Conservation (phyloP, 306 rosid species). For the Inga leiocalycina region DNA sequence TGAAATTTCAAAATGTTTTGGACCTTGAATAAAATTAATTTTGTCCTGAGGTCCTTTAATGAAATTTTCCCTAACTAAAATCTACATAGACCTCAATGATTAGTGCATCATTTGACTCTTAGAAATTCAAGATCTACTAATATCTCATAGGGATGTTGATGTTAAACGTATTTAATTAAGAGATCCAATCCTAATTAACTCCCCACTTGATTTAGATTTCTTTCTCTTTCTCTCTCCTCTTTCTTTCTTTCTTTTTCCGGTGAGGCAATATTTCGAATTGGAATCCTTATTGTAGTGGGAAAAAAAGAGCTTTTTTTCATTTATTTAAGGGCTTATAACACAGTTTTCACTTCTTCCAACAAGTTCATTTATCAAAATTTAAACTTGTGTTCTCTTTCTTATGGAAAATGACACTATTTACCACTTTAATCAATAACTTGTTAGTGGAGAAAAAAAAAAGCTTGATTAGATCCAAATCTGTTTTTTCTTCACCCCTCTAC, state of each 20-base stretch:
- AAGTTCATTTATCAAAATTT: too few species aligned
- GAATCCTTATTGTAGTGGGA: neutral
- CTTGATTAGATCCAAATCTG: neutral
- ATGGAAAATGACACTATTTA: too few species aligned
- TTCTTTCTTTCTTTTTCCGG: too few species aligned
- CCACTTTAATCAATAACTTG: too few species aligned
- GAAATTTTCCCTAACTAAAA: too few species aligned
- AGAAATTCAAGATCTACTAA: neutral
- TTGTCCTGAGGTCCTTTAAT: too few species aligned
- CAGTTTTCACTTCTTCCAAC: too few species aligned
- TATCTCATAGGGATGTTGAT: neutral
- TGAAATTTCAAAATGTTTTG: too few species aligned
- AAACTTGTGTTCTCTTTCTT: too few species aligned
- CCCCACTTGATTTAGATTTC: neutral
- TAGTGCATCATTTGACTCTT: neutral
- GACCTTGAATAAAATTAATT: too few species aligned
- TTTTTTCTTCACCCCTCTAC: neutral
- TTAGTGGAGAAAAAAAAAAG: too few species aligned
- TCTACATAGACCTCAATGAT: neutral
- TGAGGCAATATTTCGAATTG: neutral
- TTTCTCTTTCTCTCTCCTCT: neutral
- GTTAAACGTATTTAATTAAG: neutral
- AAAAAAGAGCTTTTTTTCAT: neutral
- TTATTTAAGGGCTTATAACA: too few species aligned
- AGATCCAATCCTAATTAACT: neutral